phyloP scores from a whole-genome alignment of 805 yeast genomes.

The Peterozyma toletana region DNA sequence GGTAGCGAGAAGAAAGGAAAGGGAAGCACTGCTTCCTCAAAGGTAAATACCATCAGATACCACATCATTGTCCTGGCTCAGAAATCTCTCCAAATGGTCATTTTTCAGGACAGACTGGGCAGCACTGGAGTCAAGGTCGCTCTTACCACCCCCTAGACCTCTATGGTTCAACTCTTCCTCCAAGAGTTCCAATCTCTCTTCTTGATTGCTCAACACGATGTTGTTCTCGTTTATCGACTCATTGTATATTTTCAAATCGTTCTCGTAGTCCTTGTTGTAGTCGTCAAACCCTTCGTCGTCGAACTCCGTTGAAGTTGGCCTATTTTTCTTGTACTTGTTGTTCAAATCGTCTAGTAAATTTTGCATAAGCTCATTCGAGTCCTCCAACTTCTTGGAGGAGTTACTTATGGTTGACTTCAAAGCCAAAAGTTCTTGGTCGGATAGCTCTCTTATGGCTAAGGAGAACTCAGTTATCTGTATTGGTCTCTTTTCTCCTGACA shows the following conservation, averaged over 20 bases:
- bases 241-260: slow-evolving; percentile 42
- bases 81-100: neutral
- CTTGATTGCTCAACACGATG: slow-evolving; percentile 44
- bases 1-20: no score
- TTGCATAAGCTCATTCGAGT: slow-evolving; percentile 42
- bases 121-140: neutral
- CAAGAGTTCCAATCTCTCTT: slow-evolving; percentile 34
- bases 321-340: neutral
- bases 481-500: slow-evolving; percentile 19
- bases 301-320: slow-evolving; percentile 6
- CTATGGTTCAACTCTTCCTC: slow-evolving; percentile 41
- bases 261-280: slow-evolving; percentile 31
- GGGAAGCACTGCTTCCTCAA: no score
- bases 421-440: slow-evolving; percentile 33
- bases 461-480: slow-evolving; percentile 20
- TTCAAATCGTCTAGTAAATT: slow-evolving; percentile 30
- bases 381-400: slow-evolving; percentile 38
- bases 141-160: slow-evolving; percentile 14
- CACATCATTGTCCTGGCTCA: slow-evolving; percentile 7
- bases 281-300: slow-evolving; percentile 23
- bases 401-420: slow-evolving; percentile 26
- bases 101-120: neutral
- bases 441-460: slow-evolving; percentile 23
- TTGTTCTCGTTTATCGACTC: slow-evolving; percentile 55
- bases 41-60: slow-evolving; percentile 5